Evolutionary conservation across 495 filamentous ascomycete species (phyloP).

Genomic region (Geoglossum glabrum): DNA sequence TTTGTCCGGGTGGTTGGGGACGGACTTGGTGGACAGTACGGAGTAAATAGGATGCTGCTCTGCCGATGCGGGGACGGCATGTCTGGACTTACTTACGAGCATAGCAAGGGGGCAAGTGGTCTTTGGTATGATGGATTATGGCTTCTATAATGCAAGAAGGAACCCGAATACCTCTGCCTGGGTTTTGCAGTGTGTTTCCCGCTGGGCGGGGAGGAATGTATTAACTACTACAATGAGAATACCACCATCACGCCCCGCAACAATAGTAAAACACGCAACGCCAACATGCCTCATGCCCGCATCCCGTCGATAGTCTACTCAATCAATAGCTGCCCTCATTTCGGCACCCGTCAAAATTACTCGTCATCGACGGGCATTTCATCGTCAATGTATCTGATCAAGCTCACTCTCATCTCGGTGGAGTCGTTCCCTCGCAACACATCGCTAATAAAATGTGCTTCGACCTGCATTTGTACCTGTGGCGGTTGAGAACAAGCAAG

Average conservation of each 20-base stretch:
- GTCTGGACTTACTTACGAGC: too few relatives aligned
- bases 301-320: not conserved
- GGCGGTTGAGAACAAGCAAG: not conserved
- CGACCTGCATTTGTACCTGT: conserved; percentile 94
- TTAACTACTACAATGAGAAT: not conserved
- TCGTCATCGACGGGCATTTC: conserved; percentile 95
- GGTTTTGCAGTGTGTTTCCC: not conserved
- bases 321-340: not conserved
- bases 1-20: not conserved
- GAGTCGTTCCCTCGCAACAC: conserved; percentile 83
- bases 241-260: not conserved
- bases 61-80: too few relatives aligned
- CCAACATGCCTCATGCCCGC: not conserved
- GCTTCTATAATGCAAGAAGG: too few relatives aligned
- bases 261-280: not conserved
- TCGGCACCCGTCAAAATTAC: conserved; percentile 20
- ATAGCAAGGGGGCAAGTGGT: too few relatives aligned
- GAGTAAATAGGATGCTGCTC: too few relatives aligned
- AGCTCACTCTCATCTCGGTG: conserved; percentile 87
- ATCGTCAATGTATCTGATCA: conserved; percentile 91
- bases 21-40: too few relatives aligned
- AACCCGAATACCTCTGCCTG: too few relatives aligned
- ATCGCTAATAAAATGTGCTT: conserved; percentile 92
- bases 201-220: not conserved
- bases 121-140: too few relatives aligned